Evolutionary conservation across 2,329 filamentous ascomycete genomes (phyloP).

Genomic region (Hypoxylon sp.): DNA sequence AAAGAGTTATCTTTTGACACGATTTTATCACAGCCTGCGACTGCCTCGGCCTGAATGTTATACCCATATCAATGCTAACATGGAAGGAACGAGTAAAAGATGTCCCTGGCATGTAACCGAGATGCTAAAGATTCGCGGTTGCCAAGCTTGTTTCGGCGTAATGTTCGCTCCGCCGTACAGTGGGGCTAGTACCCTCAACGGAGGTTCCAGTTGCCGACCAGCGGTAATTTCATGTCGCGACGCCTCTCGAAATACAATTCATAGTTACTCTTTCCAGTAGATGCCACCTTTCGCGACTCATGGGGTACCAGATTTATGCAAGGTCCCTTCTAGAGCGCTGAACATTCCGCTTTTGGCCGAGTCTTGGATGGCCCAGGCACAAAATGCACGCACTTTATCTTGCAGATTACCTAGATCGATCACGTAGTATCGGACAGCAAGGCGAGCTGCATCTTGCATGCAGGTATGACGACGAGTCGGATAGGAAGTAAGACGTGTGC

Average conservation of each 20-base stretch:
- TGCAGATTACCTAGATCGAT: conserved; percentile 8
- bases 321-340: not conserved
- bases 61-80: not conserved
- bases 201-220: conserved; percentile 18
- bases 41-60: not conserved
- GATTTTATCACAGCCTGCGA: not conserved
- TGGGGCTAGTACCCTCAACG: conserved; percentile 19
- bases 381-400: conserved; percentile 6
- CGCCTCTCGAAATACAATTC: too few relatives aligned
- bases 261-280: too few relatives aligned
- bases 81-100: not conserved
- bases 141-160: conserved; percentile 21
- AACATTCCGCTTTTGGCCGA: not conserved
- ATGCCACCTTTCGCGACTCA: not conserved
- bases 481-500: conserved; percentile 2
- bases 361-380: not conserved
- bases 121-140: not conserved
- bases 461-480: conserved; percentile 7
- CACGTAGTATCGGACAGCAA: conserved; percentile 13
- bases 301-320: not conserved
- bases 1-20: not conserved
- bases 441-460: conserved; percentile 15
- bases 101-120: too few relatives aligned
- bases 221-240: not conserved
- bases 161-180: conserved; percentile 22